Base-by-base conservation (phyloP, 441 rosid genomes). In the Brassica hybrid region DNA sequence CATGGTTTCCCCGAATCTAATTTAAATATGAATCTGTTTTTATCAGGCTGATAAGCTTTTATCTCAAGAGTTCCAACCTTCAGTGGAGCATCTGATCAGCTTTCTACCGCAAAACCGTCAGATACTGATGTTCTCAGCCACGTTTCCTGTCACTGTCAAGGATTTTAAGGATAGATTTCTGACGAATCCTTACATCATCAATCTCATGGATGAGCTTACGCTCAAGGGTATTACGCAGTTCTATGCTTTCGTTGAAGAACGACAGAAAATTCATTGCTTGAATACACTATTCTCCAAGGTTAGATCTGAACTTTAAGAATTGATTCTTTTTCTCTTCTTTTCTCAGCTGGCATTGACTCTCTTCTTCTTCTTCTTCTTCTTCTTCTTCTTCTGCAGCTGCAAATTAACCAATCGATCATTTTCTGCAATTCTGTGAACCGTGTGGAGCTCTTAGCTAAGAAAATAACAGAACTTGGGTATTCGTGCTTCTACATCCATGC, bases 341-440 rank as follows among this genome's bases (percentile, higher is more conserved):
- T 43, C 14, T 38, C 81, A 68, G 57, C 70, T 72, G 54, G 79
- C 66, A 52, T 74, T 23, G 21, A 69, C 67, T n/a, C 27, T 18
- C 27, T 48, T 76, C 13, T 48, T 76, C 86, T 8, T 94, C 87
- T 11, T 78, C 54, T 86, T 19, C 21, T 19, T 19, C 21, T 19
- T 19, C 88, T 90, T 94, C 86, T 8, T 94, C 87, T 11, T 78
- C 56, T 86, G 79, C 91, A 95, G 99, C 89, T 95, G 83, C 99
- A 95, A 93, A 95, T 95, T 81, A 95, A 95, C 84, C 99, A 95
- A 72, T 95, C 99, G 2, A 95, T 95, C 83, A 95, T 93, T 76
- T 95, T 95, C 87, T 95, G 99, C 89, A 95, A 95, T 79, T 95
- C 99, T 18, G 99, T 95, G 66, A 95, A 93, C 84, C 97, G 99